Percentiles rank a stretch among this genome's conserved stretches.
These are phyloP conservation scores for Hortiboletus rubellus DNA, from an alignment of 1,284 basidiomycete genomes.

Conservation along the genomic window DNA sequence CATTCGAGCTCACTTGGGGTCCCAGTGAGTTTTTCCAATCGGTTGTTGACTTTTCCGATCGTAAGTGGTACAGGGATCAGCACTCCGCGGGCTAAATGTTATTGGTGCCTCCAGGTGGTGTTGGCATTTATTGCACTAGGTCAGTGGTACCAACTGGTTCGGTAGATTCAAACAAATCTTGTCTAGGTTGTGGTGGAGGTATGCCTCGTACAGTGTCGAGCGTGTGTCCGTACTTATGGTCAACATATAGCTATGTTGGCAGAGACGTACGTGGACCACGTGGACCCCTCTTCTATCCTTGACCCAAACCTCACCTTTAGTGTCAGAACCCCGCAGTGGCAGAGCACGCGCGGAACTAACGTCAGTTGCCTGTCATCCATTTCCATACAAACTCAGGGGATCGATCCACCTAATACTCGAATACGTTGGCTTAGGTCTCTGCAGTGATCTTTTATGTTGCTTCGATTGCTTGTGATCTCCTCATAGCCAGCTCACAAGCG, in stretches of 20 bases:
- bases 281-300: not conserved
- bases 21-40: slow-evolving; percentile 32
- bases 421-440: slow-evolving; percentile 20
- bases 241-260: slow-evolving; percentile 21
- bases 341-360: slow-evolving; percentile 27
- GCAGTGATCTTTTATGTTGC: slow-evolving; percentile 33
- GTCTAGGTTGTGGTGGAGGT: slow-evolving; percentile 30
- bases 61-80: slow-evolving; percentile 21
- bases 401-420: not conserved
- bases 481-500: slow-evolving; percentile 34
- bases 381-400: not conserved
- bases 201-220: slow-evolving; percentile 3
- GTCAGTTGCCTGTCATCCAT: slow-evolving; percentile 17
- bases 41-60: slow-evolving; percentile 28
- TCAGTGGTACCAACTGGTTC: slow-evolving; percentile 11
- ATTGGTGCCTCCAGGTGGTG: slow-evolving; percentile 17
- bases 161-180: not conserved
- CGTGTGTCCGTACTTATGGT: slow-evolving; percentile 3
- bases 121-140: slow-evolving; percentile 33
- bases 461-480: slow-evolving; percentile 33
- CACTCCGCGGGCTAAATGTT: not conserved
- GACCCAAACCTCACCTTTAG: slow-evolving; percentile 9
- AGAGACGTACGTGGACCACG: slow-evolving; percentile 24
- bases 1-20: not conserved
- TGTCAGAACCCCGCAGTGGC: slow-evolving; percentile 28